Evolutionary conservation across 2,329 filamentous ascomycete species (phyloP).

Genomic region (Penicillium sp.): DNA sequence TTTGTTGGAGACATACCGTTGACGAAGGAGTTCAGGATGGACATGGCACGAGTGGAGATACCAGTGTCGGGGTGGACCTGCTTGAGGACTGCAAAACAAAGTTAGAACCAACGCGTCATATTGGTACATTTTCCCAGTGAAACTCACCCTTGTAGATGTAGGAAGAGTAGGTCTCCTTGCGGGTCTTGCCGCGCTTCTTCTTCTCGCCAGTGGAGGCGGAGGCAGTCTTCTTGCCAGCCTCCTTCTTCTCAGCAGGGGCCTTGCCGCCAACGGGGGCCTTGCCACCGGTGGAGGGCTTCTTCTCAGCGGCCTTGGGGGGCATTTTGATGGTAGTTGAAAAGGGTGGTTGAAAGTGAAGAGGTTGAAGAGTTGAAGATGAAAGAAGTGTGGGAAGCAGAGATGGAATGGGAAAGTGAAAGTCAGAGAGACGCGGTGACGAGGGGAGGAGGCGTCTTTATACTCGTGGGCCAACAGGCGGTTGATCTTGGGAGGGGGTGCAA

Average conservation of each 20-base stretch:
- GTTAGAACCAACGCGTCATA: conserved; percentile 14
- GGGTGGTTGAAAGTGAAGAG: conserved; percentile 27
- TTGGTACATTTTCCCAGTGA: background rate
- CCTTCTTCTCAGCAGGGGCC: conserved; percentile 96
- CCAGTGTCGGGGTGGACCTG: conserved; percentile 99
- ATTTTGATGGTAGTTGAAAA: conserved; percentile 62
- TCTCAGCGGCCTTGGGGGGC: conserved; percentile 97
- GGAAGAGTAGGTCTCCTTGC: conserved; percentile 99
- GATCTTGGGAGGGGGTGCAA: conserved; percentile 46
- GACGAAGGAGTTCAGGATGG: conserved; percentile 99
- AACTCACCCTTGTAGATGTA: conserved; percentile 99
- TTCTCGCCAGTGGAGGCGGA: conserved; percentile 88
- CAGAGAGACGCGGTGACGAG: conserved; percentile 43
- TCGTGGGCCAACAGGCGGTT: conserved; percentile 43
- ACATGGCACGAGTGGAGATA: conserved; percentile 99
- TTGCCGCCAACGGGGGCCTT: conserved; percentile 80
- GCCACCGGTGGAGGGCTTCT: conserved; percentile 91
- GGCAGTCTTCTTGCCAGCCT: conserved; percentile 97
- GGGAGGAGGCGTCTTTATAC: conserved; percentile 50
- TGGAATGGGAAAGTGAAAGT: conserved; percentile 38
- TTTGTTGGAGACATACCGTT: conserved; percentile 67
- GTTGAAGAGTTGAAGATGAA: conserved; percentile 28
- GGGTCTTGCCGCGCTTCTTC: conserved; percentile 99
- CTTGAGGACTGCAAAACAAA: conserved; percentile 76
- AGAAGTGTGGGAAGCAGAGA: conserved; percentile 38